phyloP scores from a whole-genome alignment of 495 filamentous ascomycete species.

The Talaromyces proteolyticus region DNA sequence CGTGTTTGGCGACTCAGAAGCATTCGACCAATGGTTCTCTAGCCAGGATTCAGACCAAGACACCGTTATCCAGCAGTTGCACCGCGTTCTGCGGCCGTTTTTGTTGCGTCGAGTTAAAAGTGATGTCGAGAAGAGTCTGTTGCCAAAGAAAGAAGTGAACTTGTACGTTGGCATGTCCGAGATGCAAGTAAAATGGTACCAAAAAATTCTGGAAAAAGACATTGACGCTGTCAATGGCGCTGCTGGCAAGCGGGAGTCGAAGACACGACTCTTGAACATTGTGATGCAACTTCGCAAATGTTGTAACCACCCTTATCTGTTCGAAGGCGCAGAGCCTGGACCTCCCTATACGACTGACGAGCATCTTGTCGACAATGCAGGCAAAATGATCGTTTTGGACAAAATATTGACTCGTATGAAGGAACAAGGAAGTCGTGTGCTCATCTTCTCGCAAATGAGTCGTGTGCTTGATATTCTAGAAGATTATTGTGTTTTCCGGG shows the following conservation, averaged over 20 bases:
- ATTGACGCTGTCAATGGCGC: slow-evolving; percentile 99
- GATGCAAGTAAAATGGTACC: slow-evolving; percentile 99
- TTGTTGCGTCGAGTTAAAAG: slow-evolving; percentile 93
- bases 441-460: slow-evolving; percentile 99
- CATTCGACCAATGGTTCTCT: slow-evolving; percentile 99
- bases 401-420: slow-evolving; percentile 82
- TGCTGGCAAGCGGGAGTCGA: slow-evolving; percentile 94
- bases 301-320: slow-evolving; percentile 98
- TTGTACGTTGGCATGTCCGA: slow-evolving; percentile 97
- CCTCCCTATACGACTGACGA: slow-evolving; percentile 98
- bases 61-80: slow-evolving; percentile 93
- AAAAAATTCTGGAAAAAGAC: slow-evolving; percentile 98
- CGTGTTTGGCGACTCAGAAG: slow-evolving; percentile 94
- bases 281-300: slow-evolving; percentile 99
- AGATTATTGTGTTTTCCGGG: slow-evolving; percentile 94
- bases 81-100: slow-evolving; percentile 90
- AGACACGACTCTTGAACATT: slow-evolving; percentile 97
- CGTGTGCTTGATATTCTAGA: slow-evolving; percentile 95
- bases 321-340: slow-evolving; percentile 95
- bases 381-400: slow-evolving; percentile 97
- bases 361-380: slow-evolving; percentile 87
- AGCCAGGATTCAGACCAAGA: slow-evolving; percentile 85
- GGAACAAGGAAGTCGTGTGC: slow-evolving; percentile 78
- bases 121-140: slow-evolving; percentile 95
- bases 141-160: slow-evolving; percentile 97